A percentile compares a stretch with the other conserved stretches of the same genome.
These are phyloP conservation scores for Colletotrichum acutatum DNA, from an alignment of 2,329 filamentous ascomycete genomes.

Conservation along the genomic window DNA sequence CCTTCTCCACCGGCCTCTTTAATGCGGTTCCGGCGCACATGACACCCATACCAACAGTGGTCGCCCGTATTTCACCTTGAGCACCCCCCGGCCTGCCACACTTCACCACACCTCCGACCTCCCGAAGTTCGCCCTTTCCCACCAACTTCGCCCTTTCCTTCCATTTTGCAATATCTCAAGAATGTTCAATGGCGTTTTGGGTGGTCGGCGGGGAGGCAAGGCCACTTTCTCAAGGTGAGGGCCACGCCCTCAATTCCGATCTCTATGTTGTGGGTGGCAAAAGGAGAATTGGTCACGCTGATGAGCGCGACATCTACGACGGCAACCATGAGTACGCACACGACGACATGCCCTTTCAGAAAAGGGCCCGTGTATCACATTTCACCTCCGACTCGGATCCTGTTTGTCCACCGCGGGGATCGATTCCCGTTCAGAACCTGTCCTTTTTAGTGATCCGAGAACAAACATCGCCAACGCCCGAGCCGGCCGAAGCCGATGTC, in stretches of 20 bases:
- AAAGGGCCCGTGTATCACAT: constrained; percentile 24
- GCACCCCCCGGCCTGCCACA: constrained; percentile 13
- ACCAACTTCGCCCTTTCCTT: constrained; percentile 8
- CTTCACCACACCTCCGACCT: not conserved
- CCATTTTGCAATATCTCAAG: constrained; percentile 37
- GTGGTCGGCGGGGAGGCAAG: constrained; percentile 34
- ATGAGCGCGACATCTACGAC: constrained; percentile 46
- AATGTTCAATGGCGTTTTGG: constrained; percentile 47
- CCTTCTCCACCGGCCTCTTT: constrained; percentile 25
- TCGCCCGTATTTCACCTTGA: constrained; percentile 35
- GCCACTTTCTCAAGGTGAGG: constrained; percentile 22
- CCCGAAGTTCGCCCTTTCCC: constrained; percentile 10
- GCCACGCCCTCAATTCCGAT: constrained; percentile 16
- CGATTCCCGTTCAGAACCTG: constrained; percentile 45
- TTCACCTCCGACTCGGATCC: not conserved
- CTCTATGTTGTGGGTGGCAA: constrained; percentile 50
- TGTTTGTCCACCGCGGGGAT: constrained; percentile 35
- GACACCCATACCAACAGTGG: constrained; percentile 25
- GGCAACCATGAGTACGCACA: constrained; percentile 40
- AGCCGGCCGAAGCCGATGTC: constrained; percentile 29
- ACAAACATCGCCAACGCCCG: constrained; percentile 40
- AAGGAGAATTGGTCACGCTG: constrained; percentile 50
- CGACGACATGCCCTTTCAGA: constrained; percentile 38
- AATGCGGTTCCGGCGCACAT: constrained; percentile 36
- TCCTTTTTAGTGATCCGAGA: constrained; percentile 54